Base-by-base conservation (phyloP, 306 rosid species). In the Medicago arabica region DNA sequence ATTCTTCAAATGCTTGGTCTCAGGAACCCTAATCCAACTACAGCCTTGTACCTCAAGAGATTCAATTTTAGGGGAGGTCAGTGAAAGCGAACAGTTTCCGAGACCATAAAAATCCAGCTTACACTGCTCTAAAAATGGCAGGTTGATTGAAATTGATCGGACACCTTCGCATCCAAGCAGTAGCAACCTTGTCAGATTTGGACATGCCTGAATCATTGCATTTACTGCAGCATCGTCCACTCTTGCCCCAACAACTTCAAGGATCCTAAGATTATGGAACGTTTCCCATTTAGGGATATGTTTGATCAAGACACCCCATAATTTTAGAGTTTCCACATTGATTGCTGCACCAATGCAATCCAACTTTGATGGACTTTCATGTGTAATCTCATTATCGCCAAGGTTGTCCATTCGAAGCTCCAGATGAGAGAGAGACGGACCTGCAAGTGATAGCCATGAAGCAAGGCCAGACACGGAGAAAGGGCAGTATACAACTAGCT, bases 21-120 rank as follows among this genome's bases (percentile, higher is more conserved):
- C 85, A 17, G 81, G 78, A 72, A 89, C 99, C 75, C 88, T 85
- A 76, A 96, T 92, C 98, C 92, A 90, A 66, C 97, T 90, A 87
- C 97, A 96, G 18, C 99, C 99, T 87, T 92, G 99, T 72, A 96
- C 90, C 85, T 96, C 97, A 74, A 96, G 98, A 65, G 88, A 81
- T 77, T 88, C 85, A 34, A 96, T 83, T 69, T 79, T 89, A 0
- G 98, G 92, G 74, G 90, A 87, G 50, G 57, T 88, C 67, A 96
- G 78, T 13, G 84, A 63, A 67, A 96, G 89, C 2, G 89, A 84
- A 79, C 90, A 87, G 85, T 96, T 83, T 2, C 97, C 98, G 67
- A 79, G 13, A 21, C 99, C 99, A 50, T 92, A 89, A 68, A 96
- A 96, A 63, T 96, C 98, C 55, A 96, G 85, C 87, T 92, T 96